A percentile compares a stretch with the other conserved stretches of the same genome.
Conservation (phyloP, 371 early-diverging fungal species). For the Zychaea mexicana region DNA sequence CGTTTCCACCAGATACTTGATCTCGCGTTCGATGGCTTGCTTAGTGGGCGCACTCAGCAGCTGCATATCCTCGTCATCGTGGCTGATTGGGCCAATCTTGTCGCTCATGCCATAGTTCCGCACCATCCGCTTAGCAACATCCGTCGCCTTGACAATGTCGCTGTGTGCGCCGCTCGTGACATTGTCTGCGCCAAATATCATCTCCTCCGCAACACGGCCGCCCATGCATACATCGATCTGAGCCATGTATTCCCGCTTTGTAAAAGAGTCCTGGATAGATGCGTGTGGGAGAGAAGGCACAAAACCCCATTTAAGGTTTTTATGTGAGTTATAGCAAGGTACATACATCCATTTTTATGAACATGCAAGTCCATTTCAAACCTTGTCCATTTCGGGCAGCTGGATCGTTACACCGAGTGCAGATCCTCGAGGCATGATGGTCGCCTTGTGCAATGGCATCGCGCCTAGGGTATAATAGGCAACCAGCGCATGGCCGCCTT, state of each 20-base stretch:
- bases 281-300: no score
- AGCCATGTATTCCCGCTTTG: constrained; percentile 79
- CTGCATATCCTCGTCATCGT: constrained; percentile 65
- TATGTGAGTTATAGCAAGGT: neutral
- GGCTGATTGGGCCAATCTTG: constrained; percentile 62
- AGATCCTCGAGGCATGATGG: constrained; percentile 92
- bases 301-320: neutral
- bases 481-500: constrained; percentile 94
- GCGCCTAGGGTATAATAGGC: constrained; percentile 91
- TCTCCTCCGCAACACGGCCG: constrained; percentile 92
- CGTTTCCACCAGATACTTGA: constrained; percentile 58
- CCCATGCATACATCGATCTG: constrained; percentile 94
- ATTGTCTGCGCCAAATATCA: constrained; percentile 87
- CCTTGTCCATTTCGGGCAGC: constrained; percentile 89
- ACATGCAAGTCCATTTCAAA: constrained; percentile 3
- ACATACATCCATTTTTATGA: neutral
- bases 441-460: constrained; percentile 93
- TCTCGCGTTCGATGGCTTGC: constrained; percentile 77
- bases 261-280: constrained; percentile 57
- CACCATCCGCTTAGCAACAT: constrained; percentile 88
- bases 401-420: constrained; percentile 90
- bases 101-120: constrained; percentile 90
- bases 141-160: constrained; percentile 88
- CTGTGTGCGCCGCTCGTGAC: constrained; percentile 90
- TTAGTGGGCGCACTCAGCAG: constrained; percentile 72